A percentile compares a stretch with the other conserved stretches of the same genome.
These are phyloP conservation scores for Canavalia ensiformis DNA, from an alignment of 306 rosid species.

Conservation along the genomic window DNA sequence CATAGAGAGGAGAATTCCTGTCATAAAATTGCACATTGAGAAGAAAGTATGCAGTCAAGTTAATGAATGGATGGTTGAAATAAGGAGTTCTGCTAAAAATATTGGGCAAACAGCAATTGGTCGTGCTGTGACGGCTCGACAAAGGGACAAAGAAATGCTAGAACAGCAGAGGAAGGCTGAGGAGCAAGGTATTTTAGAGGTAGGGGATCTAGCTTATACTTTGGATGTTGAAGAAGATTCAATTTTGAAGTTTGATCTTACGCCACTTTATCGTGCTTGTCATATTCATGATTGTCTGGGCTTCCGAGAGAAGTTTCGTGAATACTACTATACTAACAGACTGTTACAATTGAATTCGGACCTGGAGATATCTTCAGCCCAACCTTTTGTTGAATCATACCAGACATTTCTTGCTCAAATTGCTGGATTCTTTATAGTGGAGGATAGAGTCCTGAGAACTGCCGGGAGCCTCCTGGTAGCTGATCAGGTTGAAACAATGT, in stretches of 20 bases:
- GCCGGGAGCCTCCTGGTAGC: slow-evolving; percentile 70
- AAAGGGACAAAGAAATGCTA: slow-evolving; percentile 84
- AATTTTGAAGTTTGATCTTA: slow-evolving; percentile 72
- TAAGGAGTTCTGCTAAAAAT: slow-evolving; percentile 80
- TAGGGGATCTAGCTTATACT: slow-evolving; percentile 64
- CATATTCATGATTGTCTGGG: slow-evolving; percentile 86
- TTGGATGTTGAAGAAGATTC: slow-evolving; percentile 88
- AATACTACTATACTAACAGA: slow-evolving; percentile 87
- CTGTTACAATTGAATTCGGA: slow-evolving; percentile 91
- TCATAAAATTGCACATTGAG: slow-evolving; percentile 78
- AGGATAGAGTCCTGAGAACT: slow-evolving; percentile 89
- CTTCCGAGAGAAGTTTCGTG: slow-evolving; percentile 74
- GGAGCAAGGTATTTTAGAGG: slow-evolving; percentile 64
- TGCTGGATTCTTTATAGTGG: slow-evolving; percentile 93
- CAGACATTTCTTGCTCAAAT: slow-evolving; percentile 90
- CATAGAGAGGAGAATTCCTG: slow-evolving; percentile 79
- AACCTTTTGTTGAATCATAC: slow-evolving; percentile 87
- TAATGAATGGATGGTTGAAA: slow-evolving; percentile 88
- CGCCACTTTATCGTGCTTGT: slow-evolving; percentile 90
- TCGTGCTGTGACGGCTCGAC: slow-evolving; percentile 74
- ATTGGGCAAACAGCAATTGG: slow-evolving; percentile 90
- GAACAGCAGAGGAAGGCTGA: slow-evolving; percentile 83
- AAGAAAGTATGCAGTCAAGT: slow-evolving; percentile 75
- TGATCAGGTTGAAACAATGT: slow-evolving; percentile 85
- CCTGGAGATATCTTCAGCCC: slow-evolving; percentile 76